Conservation (phyloP, 2,329 filamentous ascomycete genomes). For the Penicillium janthinellum region DNA sequence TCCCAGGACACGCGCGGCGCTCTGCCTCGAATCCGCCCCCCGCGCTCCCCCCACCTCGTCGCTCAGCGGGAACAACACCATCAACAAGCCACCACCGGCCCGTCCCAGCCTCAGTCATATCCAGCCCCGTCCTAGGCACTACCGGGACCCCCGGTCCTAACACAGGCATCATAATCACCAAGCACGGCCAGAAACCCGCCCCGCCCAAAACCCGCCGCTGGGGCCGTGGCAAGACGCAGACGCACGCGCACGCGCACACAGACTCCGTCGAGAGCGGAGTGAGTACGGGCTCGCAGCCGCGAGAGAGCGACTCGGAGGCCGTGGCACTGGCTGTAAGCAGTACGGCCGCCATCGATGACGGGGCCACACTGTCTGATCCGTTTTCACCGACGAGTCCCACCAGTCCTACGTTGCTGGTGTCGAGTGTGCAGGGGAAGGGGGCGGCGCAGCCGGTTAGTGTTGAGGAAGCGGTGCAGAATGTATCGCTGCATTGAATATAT, state of each 20-base stretch:
- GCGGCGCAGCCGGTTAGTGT: conserved; percentile 29
- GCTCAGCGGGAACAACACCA: conserved; percentile 35
- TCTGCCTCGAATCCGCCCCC: conserved; percentile 42
- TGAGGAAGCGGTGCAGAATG: conserved; percentile 39
- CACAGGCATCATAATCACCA: background rate
- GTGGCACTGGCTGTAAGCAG: conserved; percentile 6
- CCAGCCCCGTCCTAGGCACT: conserved; percentile 8
- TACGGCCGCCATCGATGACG: background rate
- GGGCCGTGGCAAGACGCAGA: conserved; percentile 32
- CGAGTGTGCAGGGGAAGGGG: conserved; percentile 10
- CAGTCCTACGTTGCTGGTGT: conserved; percentile 21
- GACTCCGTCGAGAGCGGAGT: conserved; percentile 28
- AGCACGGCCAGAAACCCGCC: conserved; percentile 39
- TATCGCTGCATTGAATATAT: conserved; percentile 25
- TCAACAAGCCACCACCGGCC: conserved; percentile 33
- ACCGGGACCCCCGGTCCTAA: background rate
- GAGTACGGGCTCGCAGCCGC: conserved; percentile 17
- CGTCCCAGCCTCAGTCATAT: conserved; percentile 5
- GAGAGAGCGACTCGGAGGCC: conserved; percentile 17
- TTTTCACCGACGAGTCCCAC: conserved; percentile 27
- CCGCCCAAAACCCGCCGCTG: conserved; percentile 47
- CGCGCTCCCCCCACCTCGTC: conserved; percentile 44
- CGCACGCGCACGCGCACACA: conserved; percentile 23
- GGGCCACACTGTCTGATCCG: conserved; percentile 14
- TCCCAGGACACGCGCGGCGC: conserved; percentile 29